Base-by-base conservation (phyloP, 192 early-diverging fungal species). In the Phlyctochytrium planicorne region DNA sequence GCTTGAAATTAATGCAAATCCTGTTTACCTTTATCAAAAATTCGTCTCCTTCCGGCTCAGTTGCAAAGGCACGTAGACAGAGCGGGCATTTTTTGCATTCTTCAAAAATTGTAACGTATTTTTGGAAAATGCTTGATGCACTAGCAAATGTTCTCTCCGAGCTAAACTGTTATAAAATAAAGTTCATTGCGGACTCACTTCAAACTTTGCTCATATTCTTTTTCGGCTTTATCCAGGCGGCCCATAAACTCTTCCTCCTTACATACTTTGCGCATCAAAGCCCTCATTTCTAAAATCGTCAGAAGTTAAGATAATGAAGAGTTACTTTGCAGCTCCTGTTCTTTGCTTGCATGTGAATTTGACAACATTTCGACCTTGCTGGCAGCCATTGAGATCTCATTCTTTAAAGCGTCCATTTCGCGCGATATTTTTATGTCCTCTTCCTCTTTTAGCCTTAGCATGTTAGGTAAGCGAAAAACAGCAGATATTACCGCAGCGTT, bases 31-130 rank as follows among this genome's bases (percentile, higher is more conserved):
- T 78, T 59, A 37, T 66, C 16, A 70, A 16, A 77, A 80, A 82
- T 36, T 33, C 63, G 24, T 67, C 60, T 23, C 40, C 66, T 16
- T 87, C 91, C 4, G 75, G 62, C 14, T 82, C 72, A 35, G 62
- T 65, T n/a, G 73, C 74, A 76, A 95, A 97, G 0, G 75, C 77
- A n/a, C 92, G 87, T 17, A 74, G 74, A 72, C 96, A 98, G 3
- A 98, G 79, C 10, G 94, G 91, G 60, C 96, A 98, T 29, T 81
- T 61, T 56, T 72, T 67, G 57, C 64, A 34, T 27, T 65, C 23
- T 14, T 65, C 57, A 34, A 65, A 71, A 2, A 64, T 16, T 3
- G 52, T 23, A 55, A 71, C 34, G 37, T 71, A 71, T 16, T 64
- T 63, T n/a, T 63, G 31, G 27, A 71, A 34, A 55, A 71, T 71